Base-by-base conservation (phyloP, 106 monocot genomes). In the Chionographis japonica region DNA sequence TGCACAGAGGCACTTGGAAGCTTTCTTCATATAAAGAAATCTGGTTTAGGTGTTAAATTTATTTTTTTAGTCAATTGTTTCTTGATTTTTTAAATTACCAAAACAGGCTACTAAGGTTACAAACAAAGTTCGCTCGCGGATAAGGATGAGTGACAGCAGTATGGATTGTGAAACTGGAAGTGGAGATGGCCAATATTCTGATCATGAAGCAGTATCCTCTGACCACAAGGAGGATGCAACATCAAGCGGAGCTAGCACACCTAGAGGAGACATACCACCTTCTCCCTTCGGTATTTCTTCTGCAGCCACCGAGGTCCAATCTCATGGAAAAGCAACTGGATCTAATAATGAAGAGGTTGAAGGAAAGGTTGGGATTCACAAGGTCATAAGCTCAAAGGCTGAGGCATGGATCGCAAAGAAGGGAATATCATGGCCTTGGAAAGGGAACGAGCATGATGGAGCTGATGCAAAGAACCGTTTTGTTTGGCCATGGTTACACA, bases 361-460 rank as follows among this genome's bases (percentile, higher is more conserved):
- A 75, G 84, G 69, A 40, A 92, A 78, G 66, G 12, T 74, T 58
- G 89, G 74, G 27, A 68, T 92, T 51, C 89, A 92, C 54, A 98
- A 81, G 70, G 81, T 84, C 62, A 80, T 94, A 71, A 81, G 83
- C 72, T 90, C 85, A 62, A 95, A 88, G 75, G 83, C 95, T 42
- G 91, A 98, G 78, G 86, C 92, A 64, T 90, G 88, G 78, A 78
- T 95, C 43, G 69, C 72, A 56, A 95, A 82, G 49, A 95, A 88
- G 71, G 81, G 84, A 20, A 59, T 88, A 60, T 70, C 78, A 58
- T 95, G 95, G 95, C 88, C 88, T 2, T 88, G 92, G 92, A 98
- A 87, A 77, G 89, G 74, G 38, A 73, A 64, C 61, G 92, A 98
- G 56, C 73, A 70, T 61, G 95, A 88, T 56, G 79, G 54, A 10